phyloP scores from a whole-genome alignment of 106 monocot genomes.

The Phalaenopsis equestris region DNA sequence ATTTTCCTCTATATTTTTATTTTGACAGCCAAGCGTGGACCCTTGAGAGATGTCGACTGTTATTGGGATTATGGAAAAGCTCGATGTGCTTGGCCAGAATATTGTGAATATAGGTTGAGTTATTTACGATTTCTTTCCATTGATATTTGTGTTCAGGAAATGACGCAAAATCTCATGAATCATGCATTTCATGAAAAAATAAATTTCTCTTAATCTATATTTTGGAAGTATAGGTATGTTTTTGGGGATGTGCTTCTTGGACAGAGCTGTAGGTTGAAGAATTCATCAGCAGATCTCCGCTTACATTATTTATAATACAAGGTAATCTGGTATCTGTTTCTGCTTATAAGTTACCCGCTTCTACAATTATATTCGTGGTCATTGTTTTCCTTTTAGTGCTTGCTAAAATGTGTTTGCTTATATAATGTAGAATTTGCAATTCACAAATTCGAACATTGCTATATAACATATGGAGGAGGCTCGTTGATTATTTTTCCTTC shows the following conservation, averaged over 20 bases:
- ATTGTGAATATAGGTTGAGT: constrained; percentile 92
- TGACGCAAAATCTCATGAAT: background rate
- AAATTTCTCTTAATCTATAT: background rate
- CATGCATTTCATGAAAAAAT: background rate
- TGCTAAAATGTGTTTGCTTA: background rate
- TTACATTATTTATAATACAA: constrained; percentile 30
- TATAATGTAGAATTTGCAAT: too few relatives aligned
- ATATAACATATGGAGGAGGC: background rate
- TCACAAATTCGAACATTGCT: background rate
- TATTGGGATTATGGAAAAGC: constrained; percentile 99
- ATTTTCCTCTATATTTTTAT: background rate
- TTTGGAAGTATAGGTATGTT: constrained; percentile 48
- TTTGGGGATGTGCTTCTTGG: constrained; percentile 98
- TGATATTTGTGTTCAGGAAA: background rate
- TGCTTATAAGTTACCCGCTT: background rate
- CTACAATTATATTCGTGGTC: background rate
- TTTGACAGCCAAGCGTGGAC: constrained; percentile 70
- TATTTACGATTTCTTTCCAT: background rate
- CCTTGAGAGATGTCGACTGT: constrained; percentile 84
- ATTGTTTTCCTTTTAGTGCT: background rate
- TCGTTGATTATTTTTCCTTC: background rate
- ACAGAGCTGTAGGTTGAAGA: constrained; percentile 88
- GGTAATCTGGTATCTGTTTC: background rate
- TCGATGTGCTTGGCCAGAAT: constrained; percentile 93
- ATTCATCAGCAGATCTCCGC: constrained; percentile 57